These are phyloP conservation scores for Garcia nutans DNA, from an alignment of 345 rosid species.

Conservation along the genomic window DNA sequence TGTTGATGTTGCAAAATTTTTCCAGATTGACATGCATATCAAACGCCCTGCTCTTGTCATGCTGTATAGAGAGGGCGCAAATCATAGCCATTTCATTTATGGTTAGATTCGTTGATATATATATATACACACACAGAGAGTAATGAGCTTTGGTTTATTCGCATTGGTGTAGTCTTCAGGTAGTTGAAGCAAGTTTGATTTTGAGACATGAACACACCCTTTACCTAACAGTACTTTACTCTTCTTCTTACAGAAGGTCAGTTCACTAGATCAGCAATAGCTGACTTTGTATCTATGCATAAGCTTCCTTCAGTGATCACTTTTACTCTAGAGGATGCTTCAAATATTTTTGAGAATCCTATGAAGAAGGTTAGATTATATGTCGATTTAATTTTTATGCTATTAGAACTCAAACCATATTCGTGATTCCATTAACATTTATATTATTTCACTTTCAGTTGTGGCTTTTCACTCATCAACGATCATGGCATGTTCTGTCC, in stretches of 20 bases:
- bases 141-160: too few species aligned
- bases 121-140: too few species aligned
- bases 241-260: constrained; percentile 9
- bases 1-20: constrained; percentile 14
- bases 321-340: constrained; percentile 1
- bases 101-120: constrained; percentile 14
- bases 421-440: not conserved
- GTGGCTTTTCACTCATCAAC: constrained; percentile 26
- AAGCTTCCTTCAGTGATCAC: constrained; percentile 15
- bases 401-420: not conserved
- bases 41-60: constrained; percentile 26
- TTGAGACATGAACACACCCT: not conserved
- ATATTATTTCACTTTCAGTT: constrained; percentile 12
- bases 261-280: constrained; percentile 14
- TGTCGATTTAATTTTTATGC: not conserved
- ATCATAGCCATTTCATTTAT: not conserved
- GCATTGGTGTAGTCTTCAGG: too few species aligned
- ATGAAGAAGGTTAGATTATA: constrained; percentile 12
- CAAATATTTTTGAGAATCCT: constrained; percentile 9
- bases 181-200: too few species aligned
- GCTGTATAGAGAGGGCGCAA: not conserved
- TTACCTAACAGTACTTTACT: not conserved
- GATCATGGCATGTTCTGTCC: constrained; percentile 5
- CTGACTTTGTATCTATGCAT: constrained; percentile 13
- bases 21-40: constrained; percentile 14